Evolutionary conservation across 192 early-diverging fungal genomes (phyloP).

Genomic region (Umbelopsis vinacea): DNA sequence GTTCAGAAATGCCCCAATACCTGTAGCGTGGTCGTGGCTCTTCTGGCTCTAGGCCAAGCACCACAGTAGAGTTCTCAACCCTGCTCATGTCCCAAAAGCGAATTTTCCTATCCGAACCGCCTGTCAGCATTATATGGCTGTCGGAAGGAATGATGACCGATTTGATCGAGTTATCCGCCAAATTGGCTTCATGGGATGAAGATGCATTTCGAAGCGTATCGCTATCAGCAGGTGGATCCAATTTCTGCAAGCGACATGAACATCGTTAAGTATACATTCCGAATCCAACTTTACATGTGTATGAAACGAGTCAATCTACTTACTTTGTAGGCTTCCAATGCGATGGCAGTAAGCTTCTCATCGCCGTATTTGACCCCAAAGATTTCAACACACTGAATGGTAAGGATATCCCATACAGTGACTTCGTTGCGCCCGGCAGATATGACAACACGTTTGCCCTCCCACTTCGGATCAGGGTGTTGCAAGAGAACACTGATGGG

Average conservation of each 20-base stretch:
- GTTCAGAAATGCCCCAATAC: constrained; percentile 45
- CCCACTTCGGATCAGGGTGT: constrained; percentile 50
- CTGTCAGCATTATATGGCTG: constrained; percentile 72
- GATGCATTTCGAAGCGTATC: constrained; percentile 60
- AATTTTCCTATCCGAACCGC: constrained; percentile 84
- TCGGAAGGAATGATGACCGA: constrained; percentile 60
- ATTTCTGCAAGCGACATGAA: constrained; percentile 36
- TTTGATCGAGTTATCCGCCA: constrained; percentile 62
- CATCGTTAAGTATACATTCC: constrained; percentile 7
- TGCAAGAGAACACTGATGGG: constrained; percentile 61
- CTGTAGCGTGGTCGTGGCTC: constrained; percentile 64
- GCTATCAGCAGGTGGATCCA: constrained; percentile 43
- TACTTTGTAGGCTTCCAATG: constrained; percentile 55
- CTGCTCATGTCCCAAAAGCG: constrained; percentile 79
- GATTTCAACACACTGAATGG: constrained; percentile 69
- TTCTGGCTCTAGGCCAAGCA: constrained; percentile 64
- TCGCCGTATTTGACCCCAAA: constrained; percentile 65
- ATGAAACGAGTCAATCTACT: not conserved
- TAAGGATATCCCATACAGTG: constrained; percentile 82
- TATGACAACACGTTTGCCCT: constrained; percentile 60
- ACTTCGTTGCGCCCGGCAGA: constrained; percentile 76
- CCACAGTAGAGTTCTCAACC: constrained; percentile 75
- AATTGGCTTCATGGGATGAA: constrained; percentile 58
- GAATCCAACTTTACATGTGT: no score
- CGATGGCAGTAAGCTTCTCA: constrained; percentile 48